Conservation (phyloP, 2,329 filamentous ascomycete species). For the Penicillium sp. region DNA sequence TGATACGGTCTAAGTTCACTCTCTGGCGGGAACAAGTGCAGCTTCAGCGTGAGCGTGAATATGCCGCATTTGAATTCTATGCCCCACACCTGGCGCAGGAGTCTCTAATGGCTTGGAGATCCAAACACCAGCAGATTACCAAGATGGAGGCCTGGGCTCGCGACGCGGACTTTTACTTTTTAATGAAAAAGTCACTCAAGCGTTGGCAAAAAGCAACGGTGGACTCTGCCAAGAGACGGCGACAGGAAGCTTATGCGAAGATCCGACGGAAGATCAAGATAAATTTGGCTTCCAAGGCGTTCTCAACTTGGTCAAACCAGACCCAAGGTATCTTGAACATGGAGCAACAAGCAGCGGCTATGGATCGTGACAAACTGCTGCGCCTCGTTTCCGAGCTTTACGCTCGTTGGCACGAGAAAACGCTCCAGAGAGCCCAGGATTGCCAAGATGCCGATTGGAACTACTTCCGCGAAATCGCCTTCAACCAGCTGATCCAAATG, state of each 20-base stretch:
- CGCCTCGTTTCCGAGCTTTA: conserved; percentile 38
- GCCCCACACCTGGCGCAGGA: conserved; percentile 42
- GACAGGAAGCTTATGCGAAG: conserved; percentile 56
- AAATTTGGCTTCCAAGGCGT: conserved; percentile 48
- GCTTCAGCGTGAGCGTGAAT: conserved; percentile 41
- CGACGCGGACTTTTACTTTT: conserved; percentile 57
- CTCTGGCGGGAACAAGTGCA: conserved; percentile 40
- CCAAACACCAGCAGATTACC: conserved; percentile 41
- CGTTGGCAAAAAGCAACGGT: conserved; percentile 52
- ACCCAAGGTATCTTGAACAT: conserved; percentile 33
- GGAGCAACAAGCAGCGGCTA: conserved; percentile 40
- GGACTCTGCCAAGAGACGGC: conserved; percentile 51
- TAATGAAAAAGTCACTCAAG: conserved; percentile 51
- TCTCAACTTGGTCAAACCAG: conserved; percentile 41
- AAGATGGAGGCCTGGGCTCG: conserved; percentile 53
- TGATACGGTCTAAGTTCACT: conserved; percentile 35
- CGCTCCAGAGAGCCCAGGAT: conserved; percentile 35
- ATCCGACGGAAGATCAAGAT: conserved; percentile 55
- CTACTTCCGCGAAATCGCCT: conserved; percentile 39
- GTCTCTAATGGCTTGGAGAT: conserved; percentile 40
- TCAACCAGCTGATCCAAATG: conserved; percentile 39
- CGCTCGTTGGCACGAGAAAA: conserved; percentile 44
- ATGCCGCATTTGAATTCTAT: conserved; percentile 44
- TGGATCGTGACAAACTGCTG: conserved; percentile 36
- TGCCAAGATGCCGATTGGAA: conserved; percentile 38